Conservation (phyloP, 345 rosid genomes). For the Trapa incisa region DNA sequence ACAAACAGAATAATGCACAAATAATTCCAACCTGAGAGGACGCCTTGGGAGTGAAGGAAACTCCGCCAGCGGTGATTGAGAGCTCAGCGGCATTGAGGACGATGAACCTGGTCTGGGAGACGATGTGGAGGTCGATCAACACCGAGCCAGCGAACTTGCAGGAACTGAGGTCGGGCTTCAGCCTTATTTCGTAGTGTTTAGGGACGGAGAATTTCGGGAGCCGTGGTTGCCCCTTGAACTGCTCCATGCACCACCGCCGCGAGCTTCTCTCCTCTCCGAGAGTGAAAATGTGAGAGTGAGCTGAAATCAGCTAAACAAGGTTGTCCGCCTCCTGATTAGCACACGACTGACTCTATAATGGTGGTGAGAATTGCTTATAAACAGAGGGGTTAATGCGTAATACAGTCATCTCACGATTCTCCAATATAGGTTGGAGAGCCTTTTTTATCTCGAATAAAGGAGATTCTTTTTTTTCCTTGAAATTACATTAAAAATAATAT, state of each 20-base stretch:
- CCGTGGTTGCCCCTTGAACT: conserved; percentile 77
- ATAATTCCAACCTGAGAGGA: conserved; percentile 40
- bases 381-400: too few relatives aligned
- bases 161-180: conserved; percentile 61
- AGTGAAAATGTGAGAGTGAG: neutral
- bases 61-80: conserved; percentile 31
- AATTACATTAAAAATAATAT: too few relatives aligned
- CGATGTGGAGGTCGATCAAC: conserved; percentile 44
- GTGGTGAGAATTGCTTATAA: neutral
- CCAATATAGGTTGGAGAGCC: too few relatives aligned
- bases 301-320: too few relatives aligned
- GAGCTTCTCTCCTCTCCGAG: neutral
- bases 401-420: too few relatives aligned
- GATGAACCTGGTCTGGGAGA: conserved; percentile 46
- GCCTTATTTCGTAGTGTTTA: conserved; percentile 60
- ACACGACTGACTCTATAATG: neutral
- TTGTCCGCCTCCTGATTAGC: too few relatives aligned
- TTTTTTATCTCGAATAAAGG: too few relatives aligned
- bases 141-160: conserved; percentile 68
- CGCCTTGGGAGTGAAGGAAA: conserved; percentile 30
- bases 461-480: too few relatives aligned
- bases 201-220: conserved; percentile 82
- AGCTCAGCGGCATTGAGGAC: conserved; percentile 95
- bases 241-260: conserved; percentile 38
- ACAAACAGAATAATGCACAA: neutral